Evolutionary conservation across 495 filamentous ascomycete species (phyloP), one percentile per base, ranked within the genome.

Genomic region (Penicillium canariense): DNA sequence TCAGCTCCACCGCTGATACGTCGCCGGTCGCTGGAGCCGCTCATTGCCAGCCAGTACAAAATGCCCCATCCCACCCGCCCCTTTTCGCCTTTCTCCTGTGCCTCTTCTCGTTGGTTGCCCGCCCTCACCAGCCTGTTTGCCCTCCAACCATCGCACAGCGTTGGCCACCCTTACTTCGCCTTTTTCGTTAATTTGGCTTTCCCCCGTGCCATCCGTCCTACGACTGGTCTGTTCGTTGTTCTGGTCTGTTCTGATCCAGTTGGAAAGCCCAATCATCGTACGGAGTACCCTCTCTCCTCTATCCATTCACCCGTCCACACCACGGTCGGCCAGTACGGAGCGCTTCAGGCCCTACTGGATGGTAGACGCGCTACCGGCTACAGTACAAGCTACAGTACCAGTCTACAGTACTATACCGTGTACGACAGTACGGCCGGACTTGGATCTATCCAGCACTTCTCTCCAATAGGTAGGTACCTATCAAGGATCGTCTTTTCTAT

Each of bases 21-120:
- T 38, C 42, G 43, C 15, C 30, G 20, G 34, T 26, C 40, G 38
- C 35, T 23, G 39, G 48, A 49, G 42, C 52, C 60, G 58, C 54
- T 53, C 48, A 56, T 36, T 51, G 39, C 27, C 22, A 50, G 38
- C 51, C 57, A 56, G 62, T 76, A 77, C 72, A 78, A 68, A 75
- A 75, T 76, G 71, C 73, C 68, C 73, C 72, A 74, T 76, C 72
- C 59, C 67, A 46, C 69, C 49, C 71, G 68, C 70, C 63, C 73
- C 68, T 68, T 71, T 66, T 62, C 68, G 65, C 62, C 67, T 69
- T 75, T 67, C 59, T 67, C 59, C 60, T 71, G 70, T 74, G 72
- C 70, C 71, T 59, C 60, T 63, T 75, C 74, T 77, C 72, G 74
- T 77, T 77, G 74, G 72, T 73, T 67, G 64, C 72, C 72, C 69